phyloP scores from a whole-genome alignment of 345 rosid genomes.

The Bretschneidera sinensis region DNA sequence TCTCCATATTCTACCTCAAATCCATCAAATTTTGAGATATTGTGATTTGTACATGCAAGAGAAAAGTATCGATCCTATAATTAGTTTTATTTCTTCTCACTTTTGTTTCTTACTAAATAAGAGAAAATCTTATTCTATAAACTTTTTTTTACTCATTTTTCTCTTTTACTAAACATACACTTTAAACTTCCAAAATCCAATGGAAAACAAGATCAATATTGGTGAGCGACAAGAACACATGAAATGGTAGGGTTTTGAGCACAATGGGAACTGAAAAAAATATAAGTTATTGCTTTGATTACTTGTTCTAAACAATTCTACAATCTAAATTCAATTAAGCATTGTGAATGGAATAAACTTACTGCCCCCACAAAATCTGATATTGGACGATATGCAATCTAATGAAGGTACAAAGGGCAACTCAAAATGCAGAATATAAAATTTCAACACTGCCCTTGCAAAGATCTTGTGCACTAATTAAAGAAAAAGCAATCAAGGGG shows the following conservation, averaged over 20 bases:
- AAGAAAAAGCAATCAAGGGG: slow-evolving; percentile 18
- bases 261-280: slow-evolving; percentile 7
- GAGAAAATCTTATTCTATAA: too few relatives aligned
- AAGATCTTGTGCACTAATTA: slow-evolving; percentile 19
- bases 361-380: slow-evolving; percentile 41
- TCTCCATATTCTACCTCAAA: too few relatives aligned
- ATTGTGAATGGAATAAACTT: slow-evolving; percentile 18
- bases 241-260: slow-evolving; percentile 15
- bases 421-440: slow-evolving; percentile 16
- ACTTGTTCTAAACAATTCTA: slow-evolving; percentile 1
- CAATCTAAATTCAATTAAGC: slow-evolving; percentile 10
- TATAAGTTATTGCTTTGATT: slow-evolving; percentile 15
- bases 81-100: too few relatives aligned
- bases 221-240: slow-evolving; percentile 17
- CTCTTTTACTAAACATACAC: too few relatives aligned
- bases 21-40: too few relatives aligned
- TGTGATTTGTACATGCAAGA: too few relatives aligned
- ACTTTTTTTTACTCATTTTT: too few relatives aligned
- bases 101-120: too few relatives aligned
- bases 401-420: slow-evolving; percentile 25
- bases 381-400: slow-evolving; percentile 34
- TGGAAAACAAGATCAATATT: too few relatives aligned
- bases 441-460: slow-evolving; percentile 34
- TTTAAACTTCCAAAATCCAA: too few relatives aligned
- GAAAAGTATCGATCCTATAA: too few relatives aligned